phyloP scores from a whole-genome alignment of 2,329 filamentous ascomycete genomes.

The Monilinia vaccinii-corymbosi region DNA sequence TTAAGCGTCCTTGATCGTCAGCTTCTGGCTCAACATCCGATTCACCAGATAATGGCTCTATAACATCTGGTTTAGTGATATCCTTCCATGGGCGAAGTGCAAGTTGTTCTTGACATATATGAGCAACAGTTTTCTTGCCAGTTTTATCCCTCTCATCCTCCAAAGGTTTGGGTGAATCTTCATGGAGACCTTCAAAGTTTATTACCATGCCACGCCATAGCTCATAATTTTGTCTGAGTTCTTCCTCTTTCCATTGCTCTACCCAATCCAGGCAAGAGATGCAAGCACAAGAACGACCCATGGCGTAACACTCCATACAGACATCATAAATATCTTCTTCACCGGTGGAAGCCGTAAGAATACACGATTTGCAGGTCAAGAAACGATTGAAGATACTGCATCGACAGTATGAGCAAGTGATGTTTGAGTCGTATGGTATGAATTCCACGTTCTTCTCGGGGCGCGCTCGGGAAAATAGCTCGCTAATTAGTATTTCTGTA shows the following conservation, averaged over 20 bases:
- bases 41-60: conserved; percentile 30
- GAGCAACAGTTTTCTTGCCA: conserved; percentile 72
- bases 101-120: conserved; percentile 90
- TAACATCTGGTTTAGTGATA: conserved; percentile 40
- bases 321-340: conserved; percentile 87
- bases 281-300: conserved; percentile 88
- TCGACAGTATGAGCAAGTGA: conserved; percentile 92
- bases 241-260: conserved; percentile 83
- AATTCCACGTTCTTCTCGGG: conserved; percentile 63
- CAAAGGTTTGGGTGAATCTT: conserved; percentile 62
- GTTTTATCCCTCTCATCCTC: conserved; percentile 57
- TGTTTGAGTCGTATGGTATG: conserved; percentile 76
- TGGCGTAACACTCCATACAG: conserved; percentile 97
- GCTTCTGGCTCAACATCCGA: conserved; percentile 47
- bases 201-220: conserved; percentile 73
- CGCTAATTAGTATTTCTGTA: conserved; percentile 69
- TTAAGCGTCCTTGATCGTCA: conserved; percentile 51
- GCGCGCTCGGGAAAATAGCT: conserved; percentile 64
- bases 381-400: conserved; percentile 98
- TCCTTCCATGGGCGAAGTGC: conserved; percentile 73
- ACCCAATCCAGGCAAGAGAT: conserved; percentile 81
- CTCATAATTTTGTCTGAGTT: conserved; percentile 70
- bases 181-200: conserved; percentile 58
- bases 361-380: conserved; percentile 80
- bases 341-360: conserved; percentile 55